Conservation (phyloP, 805 yeast genomes). For the Candida sanyiensis region DNA sequence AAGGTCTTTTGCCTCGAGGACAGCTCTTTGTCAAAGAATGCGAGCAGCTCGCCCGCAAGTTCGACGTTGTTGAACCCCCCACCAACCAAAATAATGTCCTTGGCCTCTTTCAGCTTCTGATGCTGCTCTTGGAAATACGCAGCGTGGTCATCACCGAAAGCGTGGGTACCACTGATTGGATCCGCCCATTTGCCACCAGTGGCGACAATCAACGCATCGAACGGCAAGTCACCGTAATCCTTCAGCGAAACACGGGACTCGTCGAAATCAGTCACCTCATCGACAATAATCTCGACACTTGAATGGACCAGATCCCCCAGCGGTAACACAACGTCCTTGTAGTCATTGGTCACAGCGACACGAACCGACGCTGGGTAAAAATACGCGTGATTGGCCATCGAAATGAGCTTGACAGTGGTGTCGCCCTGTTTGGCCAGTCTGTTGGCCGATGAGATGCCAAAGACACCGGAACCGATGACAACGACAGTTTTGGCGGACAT, state of each 20-base stretch:
- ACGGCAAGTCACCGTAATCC: conserved; percentile 9
- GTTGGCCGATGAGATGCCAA: conserved; percentile 20
- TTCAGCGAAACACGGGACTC: conserved; percentile 15
- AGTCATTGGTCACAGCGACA: conserved; percentile 17
- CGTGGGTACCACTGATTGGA: conserved; percentile 20
- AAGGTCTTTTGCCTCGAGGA: conserved; percentile 13
- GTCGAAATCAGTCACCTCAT: conserved; percentile 13
- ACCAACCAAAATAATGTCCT: conserved; percentile 28
- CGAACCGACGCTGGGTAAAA: conserved; percentile 17
- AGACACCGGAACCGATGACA: conserved; percentile 23
- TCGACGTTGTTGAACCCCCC: conserved; percentile 31
- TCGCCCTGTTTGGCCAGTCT: conserved; percentile 11
- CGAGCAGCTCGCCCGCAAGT: conserved; percentile 29
- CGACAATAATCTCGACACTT: conserved; percentile 17
- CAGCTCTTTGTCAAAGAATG: conserved; percentile 18
- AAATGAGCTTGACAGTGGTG: conserved; percentile 15
- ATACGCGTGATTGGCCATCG: conserved; percentile 15
- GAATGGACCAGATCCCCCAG: conserved; percentile 18
- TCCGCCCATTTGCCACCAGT: conserved; percentile 28
- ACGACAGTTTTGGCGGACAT: conserved; percentile 11
- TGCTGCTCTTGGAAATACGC: conserved; percentile 13
- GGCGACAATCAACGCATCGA: conserved; percentile 27
- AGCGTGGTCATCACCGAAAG: conserved; percentile 15
- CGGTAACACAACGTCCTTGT: conserved; percentile 15
- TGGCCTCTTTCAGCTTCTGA: conserved; percentile 20